phyloP scores from a whole-genome alignment of 2,329 filamentous ascomycete genomes.

The Phaeosphaeriaceae sp. region DNA sequence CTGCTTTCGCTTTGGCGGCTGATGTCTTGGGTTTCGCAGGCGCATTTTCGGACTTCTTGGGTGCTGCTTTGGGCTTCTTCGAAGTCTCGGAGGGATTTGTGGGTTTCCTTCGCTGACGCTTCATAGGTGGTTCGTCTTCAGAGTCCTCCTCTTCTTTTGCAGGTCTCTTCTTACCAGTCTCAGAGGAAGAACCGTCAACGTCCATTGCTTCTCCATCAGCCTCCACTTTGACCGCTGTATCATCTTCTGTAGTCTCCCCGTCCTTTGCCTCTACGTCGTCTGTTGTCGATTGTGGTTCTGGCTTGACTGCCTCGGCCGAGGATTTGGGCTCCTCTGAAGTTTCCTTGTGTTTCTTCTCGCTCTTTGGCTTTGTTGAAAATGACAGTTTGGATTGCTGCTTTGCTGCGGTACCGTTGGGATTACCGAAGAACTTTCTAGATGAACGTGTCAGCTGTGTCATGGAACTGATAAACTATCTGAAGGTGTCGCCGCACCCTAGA shows the following conservation, averaged over 20 bases:
- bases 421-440: constrained; percentile 83
- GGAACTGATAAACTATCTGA: neutral
- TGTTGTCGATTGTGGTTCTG: constrained; percentile 12
- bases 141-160: constrained; percentile 39
- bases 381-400: constrained; percentile 80
- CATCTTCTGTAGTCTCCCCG: constrained; percentile 18
- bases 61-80: constrained; percentile 23
- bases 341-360: constrained; percentile 50
- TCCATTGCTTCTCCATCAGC: constrained; percentile 33
- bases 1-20: constrained; percentile 20
- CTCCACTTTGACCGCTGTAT: constrained; percentile 21
- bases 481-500: constrained; percentile 66
- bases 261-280: constrained; percentile 14
- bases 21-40: constrained; percentile 23
- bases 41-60: constrained; percentile 31
- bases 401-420: constrained; percentile 65
- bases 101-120: constrained; percentile 44
- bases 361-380: constrained; percentile 65
- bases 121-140: constrained; percentile 47
- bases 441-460: constrained; percentile 12
- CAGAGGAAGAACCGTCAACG: constrained; percentile 29
- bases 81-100: constrained; percentile 23
- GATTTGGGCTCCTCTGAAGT: constrained; percentile 26
- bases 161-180: constrained; percentile 39
- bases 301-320: constrained; percentile 23